Evolutionary conservation across 352 stramenopile genomes (phyloP), one percentile per base, ranked within the genome.

Genomic region (Globisporangium echinulatum): DNA sequence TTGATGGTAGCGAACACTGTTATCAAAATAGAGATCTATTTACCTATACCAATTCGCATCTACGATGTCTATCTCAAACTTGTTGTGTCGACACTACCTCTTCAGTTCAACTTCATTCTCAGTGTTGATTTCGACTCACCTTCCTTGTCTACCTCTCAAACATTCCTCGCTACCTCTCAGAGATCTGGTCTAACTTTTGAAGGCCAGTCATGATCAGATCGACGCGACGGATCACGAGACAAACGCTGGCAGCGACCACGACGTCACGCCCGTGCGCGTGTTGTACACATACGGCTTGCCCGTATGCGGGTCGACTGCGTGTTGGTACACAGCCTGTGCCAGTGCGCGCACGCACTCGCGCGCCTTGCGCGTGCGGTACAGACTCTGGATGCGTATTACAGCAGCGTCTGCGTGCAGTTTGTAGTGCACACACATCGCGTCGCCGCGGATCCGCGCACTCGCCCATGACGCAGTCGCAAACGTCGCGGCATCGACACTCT

Each of bases 321-420:
- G 66, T 38, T 61, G 61, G 47, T 88, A 91, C 13, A 87, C 57
- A 0, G 56, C 53, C 6, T 49, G 55, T 5, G 77, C 79, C 4
- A 88, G 54, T 1, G 56, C 57, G n/a, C 68, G 74, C 10, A 74
- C 54, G 44, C 65, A 49, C 40, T 77, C 54, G 15, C 68, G 64
- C 2, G 82, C 82, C 54, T 87, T 85, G 38, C 78, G 70, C 11
- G 50, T 74, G 33, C 77, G 77, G 56, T 75, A 90, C n/a, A 91
- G 49, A 15, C 66, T 59, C 56, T 91, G 82, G 49, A 91, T 75
- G 52, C 71, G 49, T 52, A 39, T 70, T 15, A 75, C 75, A 10
- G 79, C 79, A 2, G 69, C 60, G 6, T 71, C 55, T 54, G 65
- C 49, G 33, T 19, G 71, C 6, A 77, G 54, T 49, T 59, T 59